phyloP scores from a whole-genome alignment of 1,284 basidiomycete genomes.

The Malassezia arunalokei region DNA sequence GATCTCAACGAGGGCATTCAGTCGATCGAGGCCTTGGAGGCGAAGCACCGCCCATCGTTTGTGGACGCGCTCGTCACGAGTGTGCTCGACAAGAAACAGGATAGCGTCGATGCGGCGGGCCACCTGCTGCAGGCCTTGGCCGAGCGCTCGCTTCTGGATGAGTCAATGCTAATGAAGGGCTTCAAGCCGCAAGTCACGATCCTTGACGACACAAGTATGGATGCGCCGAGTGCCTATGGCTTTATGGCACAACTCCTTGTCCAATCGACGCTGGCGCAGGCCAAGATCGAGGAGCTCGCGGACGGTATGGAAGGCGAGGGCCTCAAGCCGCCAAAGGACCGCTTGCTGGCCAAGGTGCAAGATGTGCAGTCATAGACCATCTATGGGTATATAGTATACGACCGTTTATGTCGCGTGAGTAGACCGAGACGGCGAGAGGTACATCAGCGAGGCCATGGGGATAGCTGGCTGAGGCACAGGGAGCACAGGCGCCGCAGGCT shows the following conservation, averaged over 20 bases:
- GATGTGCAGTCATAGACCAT: conserved; percentile 5
- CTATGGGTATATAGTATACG: too few species aligned
- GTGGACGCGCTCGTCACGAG: conserved; percentile 62
- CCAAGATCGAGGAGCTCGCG: conserved; percentile 36
- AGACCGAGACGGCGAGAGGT: too few species aligned
- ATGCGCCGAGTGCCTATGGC: conserved; percentile 71
- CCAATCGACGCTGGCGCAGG: conserved; percentile 23
- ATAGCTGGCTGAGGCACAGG: background rate
- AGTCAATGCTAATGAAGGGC: conserved; percentile 57
- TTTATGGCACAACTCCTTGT: conserved; percentile 54
- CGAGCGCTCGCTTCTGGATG: conserved; percentile 25
- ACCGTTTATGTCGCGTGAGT: too few species aligned
- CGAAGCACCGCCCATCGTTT: conserved; percentile 56
- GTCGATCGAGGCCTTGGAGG: conserved; percentile 60
- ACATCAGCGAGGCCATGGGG: too few species aligned
- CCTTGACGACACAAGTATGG: conserved; percentile 74
- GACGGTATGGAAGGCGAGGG: conserved; percentile 41
- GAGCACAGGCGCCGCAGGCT: background rate
- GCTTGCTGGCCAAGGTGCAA: conserved; percentile 41
- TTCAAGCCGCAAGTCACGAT: conserved; percentile 58
- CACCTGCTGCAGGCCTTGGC: conserved; percentile 37
- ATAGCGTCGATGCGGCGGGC: conserved; percentile 56
- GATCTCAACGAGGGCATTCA: conserved; percentile 73
- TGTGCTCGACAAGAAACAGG: conserved; percentile 68
- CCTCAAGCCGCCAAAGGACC: conserved; percentile 39